Evolutionary conservation across 495 filamentous ascomycete genomes (phyloP).

Genomic region (Cairneyella variabilis): DNA sequence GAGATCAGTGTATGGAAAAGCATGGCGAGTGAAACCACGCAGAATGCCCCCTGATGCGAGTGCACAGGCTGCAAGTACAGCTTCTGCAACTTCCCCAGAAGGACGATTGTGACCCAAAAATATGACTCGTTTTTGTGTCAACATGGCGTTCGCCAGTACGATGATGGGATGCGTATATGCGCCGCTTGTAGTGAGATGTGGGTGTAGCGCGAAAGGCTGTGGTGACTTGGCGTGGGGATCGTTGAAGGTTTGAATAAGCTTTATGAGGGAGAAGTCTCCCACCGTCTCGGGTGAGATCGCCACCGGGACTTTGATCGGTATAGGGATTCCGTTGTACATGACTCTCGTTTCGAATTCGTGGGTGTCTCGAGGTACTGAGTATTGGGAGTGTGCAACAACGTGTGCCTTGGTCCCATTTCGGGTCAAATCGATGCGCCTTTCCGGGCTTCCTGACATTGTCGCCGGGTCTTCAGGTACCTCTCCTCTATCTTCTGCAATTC

Average conservation of each 20-base stretch:
- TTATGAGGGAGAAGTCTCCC: slow-evolving; percentile 95
- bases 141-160: slow-evolving; percentile 72
- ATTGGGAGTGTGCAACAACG: slow-evolving; percentile 44
- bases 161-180: slow-evolving; percentile 74
- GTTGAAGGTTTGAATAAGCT: slow-evolving; percentile 91
- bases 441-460: slow-evolving; percentile 41
- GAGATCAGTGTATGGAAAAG: slow-evolving; percentile 97
- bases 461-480: slow-evolving; percentile 39
- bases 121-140: slow-evolving; percentile 95
- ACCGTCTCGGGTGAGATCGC: slow-evolving; percentile 93
- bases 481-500: slow-evolving; percentile 48
- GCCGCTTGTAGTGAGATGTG: slow-evolving; percentile 91
- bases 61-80: slow-evolving; percentile 89
- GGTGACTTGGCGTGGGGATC: slow-evolving; percentile 72
- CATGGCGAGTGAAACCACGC: slow-evolving; percentile 91
- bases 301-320: slow-evolving; percentile 92
- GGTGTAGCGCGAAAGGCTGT: slow-evolving; percentile 82
- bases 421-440: slow-evolving; percentile 43
- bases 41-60: slow-evolving; percentile 94
- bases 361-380: slow-evolving; percentile 81
- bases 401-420: slow-evolving; percentile 52
- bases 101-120: slow-evolving; percentile 94
- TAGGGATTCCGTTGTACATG: slow-evolving; percentile 89
- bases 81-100: slow-evolving; percentile 91
- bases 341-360: slow-evolving; percentile 96